Conservation (phyloP, 2,329 filamentous ascomycete genomes). For the Coniochaeta prunicola region DNA sequence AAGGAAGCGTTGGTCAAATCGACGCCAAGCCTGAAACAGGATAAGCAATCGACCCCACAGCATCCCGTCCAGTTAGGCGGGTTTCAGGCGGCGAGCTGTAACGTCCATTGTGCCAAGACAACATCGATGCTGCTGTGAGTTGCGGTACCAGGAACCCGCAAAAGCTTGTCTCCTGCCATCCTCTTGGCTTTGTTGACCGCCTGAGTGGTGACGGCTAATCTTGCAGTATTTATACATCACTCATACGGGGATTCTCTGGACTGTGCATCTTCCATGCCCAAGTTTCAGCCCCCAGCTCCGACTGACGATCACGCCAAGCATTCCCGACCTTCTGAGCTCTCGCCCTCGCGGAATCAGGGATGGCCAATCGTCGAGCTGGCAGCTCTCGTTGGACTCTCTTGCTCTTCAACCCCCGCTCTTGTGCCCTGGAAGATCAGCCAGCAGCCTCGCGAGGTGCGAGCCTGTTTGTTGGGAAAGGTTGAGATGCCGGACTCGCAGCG, state of each 20-base stretch:
- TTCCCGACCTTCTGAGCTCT: not conserved
- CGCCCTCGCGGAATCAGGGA: not conserved
- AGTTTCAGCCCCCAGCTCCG: slow-evolving; percentile 8
- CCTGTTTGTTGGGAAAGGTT: not conserved
- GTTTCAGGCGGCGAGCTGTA: not conserved
- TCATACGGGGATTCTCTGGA: not conserved
- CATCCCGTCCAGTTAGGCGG: not conserved
- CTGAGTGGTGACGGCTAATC: not conserved
- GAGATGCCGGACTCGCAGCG: not conserved
- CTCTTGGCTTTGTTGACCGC: not conserved
- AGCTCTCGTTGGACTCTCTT: not conserved
- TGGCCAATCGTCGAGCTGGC: not conserved
- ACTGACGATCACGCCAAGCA: slow-evolving; percentile 12
- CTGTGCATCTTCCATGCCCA: not conserved
- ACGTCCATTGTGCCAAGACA: not conserved
- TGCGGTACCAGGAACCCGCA: not conserved
- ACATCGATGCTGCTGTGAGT: not conserved
- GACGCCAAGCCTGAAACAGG: slow-evolving; percentile 9
- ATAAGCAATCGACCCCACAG: not conserved
- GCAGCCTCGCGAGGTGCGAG: not conserved
- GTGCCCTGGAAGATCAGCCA: not conserved
- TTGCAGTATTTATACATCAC: not conserved
- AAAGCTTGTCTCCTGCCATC: not conserved
- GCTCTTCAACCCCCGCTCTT: not conserved
- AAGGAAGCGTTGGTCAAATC: slow-evolving; percentile 2